Evolutionary conservation across 1,284 basidiomycete species (phyloP).

Genomic region (Meira nashicola): DNA sequence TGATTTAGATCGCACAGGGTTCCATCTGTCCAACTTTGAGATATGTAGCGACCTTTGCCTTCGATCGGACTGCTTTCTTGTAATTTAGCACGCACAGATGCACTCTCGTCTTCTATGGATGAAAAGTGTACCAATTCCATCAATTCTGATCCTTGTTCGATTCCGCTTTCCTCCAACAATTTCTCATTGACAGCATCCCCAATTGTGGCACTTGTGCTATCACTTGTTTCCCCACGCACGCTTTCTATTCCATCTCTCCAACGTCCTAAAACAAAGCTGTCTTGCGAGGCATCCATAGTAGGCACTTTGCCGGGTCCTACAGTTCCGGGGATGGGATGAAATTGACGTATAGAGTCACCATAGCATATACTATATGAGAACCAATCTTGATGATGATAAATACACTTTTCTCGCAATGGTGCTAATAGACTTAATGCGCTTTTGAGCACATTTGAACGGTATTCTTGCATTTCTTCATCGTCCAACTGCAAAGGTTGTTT

Average conservation of each 20-base stretch:
- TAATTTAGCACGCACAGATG: neutral
- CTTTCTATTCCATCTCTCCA: slow-evolving; percentile 9
- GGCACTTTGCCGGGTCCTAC: slow-evolving; percentile 4
- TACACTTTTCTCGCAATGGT: slow-evolving; percentile 33
- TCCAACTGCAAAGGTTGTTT: neutral
- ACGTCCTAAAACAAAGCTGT: slow-evolving; percentile 18
- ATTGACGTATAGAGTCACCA: slow-evolving; percentile 35
- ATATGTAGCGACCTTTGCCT: slow-evolving; percentile 25
- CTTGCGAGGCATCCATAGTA: slow-evolving; percentile 13
- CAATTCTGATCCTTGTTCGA: slow-evolving; percentile 28
- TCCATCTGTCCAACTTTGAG: slow-evolving; percentile 40
- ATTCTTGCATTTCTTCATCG: neutral
- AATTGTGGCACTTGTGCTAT: neutral
- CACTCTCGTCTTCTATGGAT: neutral
- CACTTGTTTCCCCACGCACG: neutral
- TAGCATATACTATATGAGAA: slow-evolving; percentile 48
- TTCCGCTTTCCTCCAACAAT: neutral
- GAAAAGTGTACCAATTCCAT: slow-evolving; percentile 39
- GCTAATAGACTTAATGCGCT: slow-evolving; percentile 22
- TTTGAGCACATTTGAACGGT: slow-evolving; percentile 4
- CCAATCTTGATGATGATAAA: slow-evolving; percentile 43
- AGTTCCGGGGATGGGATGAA: slow-evolving; percentile 22
- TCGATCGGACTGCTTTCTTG: neutral
- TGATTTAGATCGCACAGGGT: slow-evolving; percentile 41
- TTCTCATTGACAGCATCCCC: neutral